Conservation (phyloP, 805 yeast species). For the Monosporozyma yasuniensis region DNA sequence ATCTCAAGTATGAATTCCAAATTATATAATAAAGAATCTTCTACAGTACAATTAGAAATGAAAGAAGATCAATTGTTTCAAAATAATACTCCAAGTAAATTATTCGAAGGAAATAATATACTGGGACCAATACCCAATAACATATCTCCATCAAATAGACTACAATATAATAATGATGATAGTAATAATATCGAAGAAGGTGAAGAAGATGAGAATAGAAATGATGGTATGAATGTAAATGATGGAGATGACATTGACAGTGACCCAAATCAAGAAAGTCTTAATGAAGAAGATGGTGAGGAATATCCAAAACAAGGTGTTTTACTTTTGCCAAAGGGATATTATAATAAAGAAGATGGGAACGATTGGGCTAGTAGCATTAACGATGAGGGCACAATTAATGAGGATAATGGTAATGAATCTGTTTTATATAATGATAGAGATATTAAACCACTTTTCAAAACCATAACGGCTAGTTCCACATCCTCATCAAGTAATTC, state of each 20-base stretch:
- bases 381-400: background rate
- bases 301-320: slow-evolving; percentile 22
- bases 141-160: background rate
- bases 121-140: background rate
- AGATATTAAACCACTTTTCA: background rate
- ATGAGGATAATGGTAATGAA: background rate
- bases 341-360: slow-evolving; percentile 12
- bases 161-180: slow-evolving; percentile 8
- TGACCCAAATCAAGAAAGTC: slow-evolving; percentile 10
- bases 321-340: slow-evolving; percentile 23
- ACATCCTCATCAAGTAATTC: background rate
- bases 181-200: slow-evolving; percentile 4
- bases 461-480: background rate
- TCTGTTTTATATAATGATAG: background rate
- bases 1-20: background rate
- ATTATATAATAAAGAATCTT: background rate
- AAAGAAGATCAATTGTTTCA: background rate
- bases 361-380: background rate
- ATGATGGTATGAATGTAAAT: no score
- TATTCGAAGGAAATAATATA: background rate
- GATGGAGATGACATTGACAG: background rate
- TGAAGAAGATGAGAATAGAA: background rate
- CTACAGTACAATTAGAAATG: background rate
- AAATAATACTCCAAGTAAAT: background rate
- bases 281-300: slow-evolving; percentile 2